Percentiles rank a stretch among this genome's conserved stretches.
These are phyloP conservation scores for Iris macrosiphon DNA, from an alignment of 106 monocot genomes.

Conservation along the genomic window DNA sequence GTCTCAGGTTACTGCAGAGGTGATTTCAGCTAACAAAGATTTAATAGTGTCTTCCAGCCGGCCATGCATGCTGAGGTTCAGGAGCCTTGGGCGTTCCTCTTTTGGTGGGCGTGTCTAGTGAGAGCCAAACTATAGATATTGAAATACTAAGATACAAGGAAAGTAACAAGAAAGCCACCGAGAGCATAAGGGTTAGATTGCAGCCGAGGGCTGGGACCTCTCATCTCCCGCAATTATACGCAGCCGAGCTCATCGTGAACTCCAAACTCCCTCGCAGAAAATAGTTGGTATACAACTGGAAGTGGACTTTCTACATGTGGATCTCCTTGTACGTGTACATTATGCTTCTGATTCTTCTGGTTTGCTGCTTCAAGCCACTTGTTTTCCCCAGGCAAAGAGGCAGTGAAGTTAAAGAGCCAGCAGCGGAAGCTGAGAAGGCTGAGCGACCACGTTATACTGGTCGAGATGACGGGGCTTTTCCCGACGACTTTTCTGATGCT, in stretches of 20 bases:
- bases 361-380: constrained; percentile 36
- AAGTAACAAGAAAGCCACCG: constrained; percentile 19
- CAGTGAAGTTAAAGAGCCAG: background rate
- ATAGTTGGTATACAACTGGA: constrained; percentile 56
- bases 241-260: constrained; percentile 28
- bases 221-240: constrained; percentile 59
- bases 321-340: constrained; percentile 36
- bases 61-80: constrained; percentile 66
- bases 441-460: too few species aligned
- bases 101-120: constrained; percentile 27
- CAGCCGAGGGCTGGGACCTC: constrained; percentile 57
- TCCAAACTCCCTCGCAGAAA: constrained; percentile 57
- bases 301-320: constrained; percentile 72
- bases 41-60: constrained; percentile 36
- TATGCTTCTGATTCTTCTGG: constrained; percentile 35
- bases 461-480: too few species aligned
- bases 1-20: constrained; percentile 54
- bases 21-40: constrained; percentile 24
- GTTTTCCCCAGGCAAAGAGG: constrained; percentile 2
- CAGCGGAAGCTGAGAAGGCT: constrained; percentile 5
- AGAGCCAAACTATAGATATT: constrained; percentile 41
- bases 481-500: constrained; percentile 14
- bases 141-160: constrained; percentile 49
- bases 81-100: constrained; percentile 63
- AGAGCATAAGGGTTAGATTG: constrained; percentile 32